Percentiles rank a stretch among this genome's conserved stretches.
Conservation (phyloP, 2,329 filamentous ascomycete genomes). For the Fusarium sp. region DNA sequence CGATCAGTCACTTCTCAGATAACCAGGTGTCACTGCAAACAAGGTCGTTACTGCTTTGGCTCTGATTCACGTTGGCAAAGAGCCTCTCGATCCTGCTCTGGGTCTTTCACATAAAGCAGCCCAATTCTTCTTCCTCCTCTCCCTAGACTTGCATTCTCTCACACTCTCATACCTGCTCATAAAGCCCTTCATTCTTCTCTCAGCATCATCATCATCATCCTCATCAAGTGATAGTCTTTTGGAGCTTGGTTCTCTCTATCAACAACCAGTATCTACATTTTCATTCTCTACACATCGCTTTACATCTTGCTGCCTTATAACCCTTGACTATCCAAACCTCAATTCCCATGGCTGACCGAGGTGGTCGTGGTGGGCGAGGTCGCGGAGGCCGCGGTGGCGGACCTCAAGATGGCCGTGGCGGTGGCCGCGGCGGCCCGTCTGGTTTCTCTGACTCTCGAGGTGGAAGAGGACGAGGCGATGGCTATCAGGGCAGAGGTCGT, state of each 20-base stretch:
- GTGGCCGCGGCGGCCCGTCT: constrained; percentile 12
- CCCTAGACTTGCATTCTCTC: not conserved
- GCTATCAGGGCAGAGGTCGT: not conserved
- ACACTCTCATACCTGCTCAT: not conserved
- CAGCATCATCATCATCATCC: not conserved
- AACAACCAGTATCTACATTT: not conserved
- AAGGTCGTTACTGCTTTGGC: not conserved
- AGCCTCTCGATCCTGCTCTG: not conserved
- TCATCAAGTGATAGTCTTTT: not conserved
- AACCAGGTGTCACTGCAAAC: not conserved
- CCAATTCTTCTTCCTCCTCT: not conserved
- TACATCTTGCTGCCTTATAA: not conserved
- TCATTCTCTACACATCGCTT: not conserved
- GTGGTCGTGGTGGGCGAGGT: constrained; percentile 35
- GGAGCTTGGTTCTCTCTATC: not conserved
- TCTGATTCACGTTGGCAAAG: constrained; percentile 3
- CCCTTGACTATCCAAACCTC: not conserved
- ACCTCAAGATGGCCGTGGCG: constrained; percentile 27
- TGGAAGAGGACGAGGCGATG: constrained; percentile 32
- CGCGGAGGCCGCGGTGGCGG: constrained; percentile 29
- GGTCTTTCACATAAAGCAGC: constrained; percentile 5
- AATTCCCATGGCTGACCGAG: constrained; percentile 39
- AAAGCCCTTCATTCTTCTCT: not conserved
- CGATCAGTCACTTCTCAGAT: not conserved
- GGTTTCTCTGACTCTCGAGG: constrained; percentile 22